phyloP scores from a whole-genome alignment of 805 yeast species.

The Candida sphagnicola region DNA sequence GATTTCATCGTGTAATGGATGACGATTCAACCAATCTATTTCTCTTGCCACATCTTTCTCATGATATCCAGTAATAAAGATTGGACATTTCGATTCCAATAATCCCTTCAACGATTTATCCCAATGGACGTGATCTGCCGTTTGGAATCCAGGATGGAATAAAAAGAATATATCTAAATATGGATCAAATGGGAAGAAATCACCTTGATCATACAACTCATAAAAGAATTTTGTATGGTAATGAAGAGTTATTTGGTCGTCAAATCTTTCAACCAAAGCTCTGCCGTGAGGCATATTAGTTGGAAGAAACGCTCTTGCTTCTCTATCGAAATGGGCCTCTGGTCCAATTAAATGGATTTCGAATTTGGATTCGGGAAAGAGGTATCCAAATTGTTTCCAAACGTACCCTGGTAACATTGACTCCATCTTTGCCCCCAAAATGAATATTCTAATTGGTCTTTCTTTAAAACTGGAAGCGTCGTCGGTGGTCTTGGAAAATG shows the following conservation, averaged over 20 bases:
- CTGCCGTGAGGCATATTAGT: slow-evolving; percentile 48
- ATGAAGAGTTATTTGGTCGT: slow-evolving; percentile 66
- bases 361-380: slow-evolving; percentile 78
- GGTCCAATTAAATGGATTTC: slow-evolving; percentile 95
- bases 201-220: slow-evolving; percentile 85
- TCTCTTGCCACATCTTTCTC: slow-evolving; percentile 68
- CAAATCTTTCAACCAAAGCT: slow-evolving; percentile 71
- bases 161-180: slow-evolving; percentile 88
- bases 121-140: slow-evolving; percentile 83
- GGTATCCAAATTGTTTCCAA: slow-evolving; percentile 87
- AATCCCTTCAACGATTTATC: slow-evolving; percentile 79
- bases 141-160: slow-evolving; percentile 93
- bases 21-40: slow-evolving; percentile 66
- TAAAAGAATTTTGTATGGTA: slow-evolving; percentile 92
- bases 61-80: slow-evolving; percentile 88
- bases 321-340: slow-evolving; percentile 74
- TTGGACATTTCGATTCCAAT: slow-evolving; percentile 88
- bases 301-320: slow-evolving; percentile 56
- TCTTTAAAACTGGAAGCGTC: slow-evolving; percentile 64
- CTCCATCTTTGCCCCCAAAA: slow-evolving; percentile 90
- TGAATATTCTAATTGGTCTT: slow-evolving; percentile 84
- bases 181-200: slow-evolving; percentile 97
- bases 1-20: slow-evolving; percentile 56
- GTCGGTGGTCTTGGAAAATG: slow-evolving; percentile 35
- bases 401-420: slow-evolving; percentile 90